A percentile compares a stretch with the other conserved stretches of the same genome.
Evolutionary conservation across 257 asterid species (phyloP).

Genomic region (Solanum tarijense): DNA sequence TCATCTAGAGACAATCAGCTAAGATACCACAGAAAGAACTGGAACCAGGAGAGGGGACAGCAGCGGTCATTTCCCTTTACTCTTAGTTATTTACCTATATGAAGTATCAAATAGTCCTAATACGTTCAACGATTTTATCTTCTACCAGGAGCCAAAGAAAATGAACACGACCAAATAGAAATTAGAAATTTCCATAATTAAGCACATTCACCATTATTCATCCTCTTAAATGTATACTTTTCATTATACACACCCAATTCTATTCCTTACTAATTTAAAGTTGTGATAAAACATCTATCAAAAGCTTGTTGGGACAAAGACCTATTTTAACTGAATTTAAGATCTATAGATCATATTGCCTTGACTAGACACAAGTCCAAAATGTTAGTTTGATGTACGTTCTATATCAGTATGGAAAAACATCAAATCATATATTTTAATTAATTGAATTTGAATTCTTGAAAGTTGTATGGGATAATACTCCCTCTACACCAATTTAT

Average conservation of each 20-base stretch:
- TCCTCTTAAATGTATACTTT: not conserved
- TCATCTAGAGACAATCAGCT: not conserved
- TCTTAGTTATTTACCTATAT: not conserved
- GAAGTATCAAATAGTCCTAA: not conserved
- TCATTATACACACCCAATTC: not conserved
- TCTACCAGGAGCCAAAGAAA: not conserved
- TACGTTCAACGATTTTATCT: not conserved
- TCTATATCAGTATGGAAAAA: not conserved
- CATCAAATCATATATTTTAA: not conserved
- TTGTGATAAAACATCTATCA: not conserved
- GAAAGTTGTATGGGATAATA: not conserved
- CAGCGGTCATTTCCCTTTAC: not conserved
- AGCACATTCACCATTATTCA: not conserved
- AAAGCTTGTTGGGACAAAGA: not conserved
- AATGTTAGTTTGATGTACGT: not conserved
- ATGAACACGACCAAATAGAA: not conserved
- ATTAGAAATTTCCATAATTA: not conserved
- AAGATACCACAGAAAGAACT: not conserved
- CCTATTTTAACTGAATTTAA: not conserved
- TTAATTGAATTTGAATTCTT: not conserved
- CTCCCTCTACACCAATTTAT: not conserved
- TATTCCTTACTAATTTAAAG: not conserved
- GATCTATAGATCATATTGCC: not conserved
- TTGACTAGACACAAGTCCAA: not conserved
- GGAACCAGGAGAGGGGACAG: not conserved